phyloP scores from a whole-genome alignment of 192 early-diverging fungal genomes.

The Gorgonomyces haynaldii region DNA sequence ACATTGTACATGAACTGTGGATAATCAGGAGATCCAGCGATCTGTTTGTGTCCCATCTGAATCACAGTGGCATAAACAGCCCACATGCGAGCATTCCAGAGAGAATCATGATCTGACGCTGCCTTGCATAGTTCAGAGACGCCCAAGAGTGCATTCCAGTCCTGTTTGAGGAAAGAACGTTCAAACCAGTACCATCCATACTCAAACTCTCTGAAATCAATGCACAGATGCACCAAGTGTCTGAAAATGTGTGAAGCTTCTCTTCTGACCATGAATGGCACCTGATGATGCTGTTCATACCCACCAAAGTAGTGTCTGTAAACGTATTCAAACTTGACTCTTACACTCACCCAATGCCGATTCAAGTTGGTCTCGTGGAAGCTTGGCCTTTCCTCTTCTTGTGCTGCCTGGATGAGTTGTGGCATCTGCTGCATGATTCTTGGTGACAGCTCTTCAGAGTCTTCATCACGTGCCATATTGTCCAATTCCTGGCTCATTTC shows the following conservation, averaged over 20 bases:
- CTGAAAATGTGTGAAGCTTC: background rate
- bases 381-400: too few species aligned
- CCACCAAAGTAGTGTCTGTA: background rate
- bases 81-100: slow-evolving; percentile 7
- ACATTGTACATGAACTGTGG: slow-evolving; percentile 1
- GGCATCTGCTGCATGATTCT: too few species aligned
- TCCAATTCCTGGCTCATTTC: background rate
- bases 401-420: too few species aligned
- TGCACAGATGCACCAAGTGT: background rate
- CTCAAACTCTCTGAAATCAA: slow-evolving; percentile 4
- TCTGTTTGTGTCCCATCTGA: background rate
- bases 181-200: slow-evolving; percentile 10
- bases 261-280: background rate
- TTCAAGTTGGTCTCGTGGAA: too few species aligned
- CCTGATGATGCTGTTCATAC: background rate
- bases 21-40: background rate
- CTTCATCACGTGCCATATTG: too few species aligned
- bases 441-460: too few species aligned
- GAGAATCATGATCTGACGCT: background rate
- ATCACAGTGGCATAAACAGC: background rate
- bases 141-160: background rate
- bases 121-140: background rate
- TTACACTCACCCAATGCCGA: slow-evolving; percentile 4
- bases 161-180: background rate
- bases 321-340: slow-evolving; percentile 7